These are phyloP conservation scores for Lepidium campestre DNA, from an alignment of 441 rosid species.

Conservation along the genomic window DNA sequence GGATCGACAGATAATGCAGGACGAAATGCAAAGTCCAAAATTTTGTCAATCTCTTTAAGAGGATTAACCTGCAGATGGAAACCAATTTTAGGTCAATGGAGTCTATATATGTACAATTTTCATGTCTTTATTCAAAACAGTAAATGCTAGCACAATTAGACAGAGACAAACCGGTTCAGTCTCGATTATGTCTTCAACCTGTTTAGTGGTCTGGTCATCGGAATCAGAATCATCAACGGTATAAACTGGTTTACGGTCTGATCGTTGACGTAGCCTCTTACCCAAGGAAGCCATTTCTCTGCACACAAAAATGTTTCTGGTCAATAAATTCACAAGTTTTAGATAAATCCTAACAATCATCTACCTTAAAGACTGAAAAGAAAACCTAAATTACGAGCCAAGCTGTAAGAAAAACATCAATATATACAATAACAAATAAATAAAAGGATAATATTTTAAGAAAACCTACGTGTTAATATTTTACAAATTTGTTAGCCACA, in stretches of 20 bases:
- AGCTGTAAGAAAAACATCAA: background rate
- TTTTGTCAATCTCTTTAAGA: conserved; percentile 58
- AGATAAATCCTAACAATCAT: background rate
- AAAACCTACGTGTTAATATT: too few relatives aligned
- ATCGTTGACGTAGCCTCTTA: background rate
- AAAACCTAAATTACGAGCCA: background rate
- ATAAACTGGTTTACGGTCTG: background rate
- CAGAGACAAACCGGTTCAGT: conserved; percentile 1
- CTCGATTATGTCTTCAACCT: background rate
- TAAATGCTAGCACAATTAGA: background rate
- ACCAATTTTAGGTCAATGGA: conserved; percentile 21
- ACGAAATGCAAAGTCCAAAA: conserved; percentile 76
- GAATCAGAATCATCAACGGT: background rate
- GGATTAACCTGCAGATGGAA: conserved; percentile 66
- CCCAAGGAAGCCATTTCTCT: conserved; percentile 7
- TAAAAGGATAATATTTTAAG: too few relatives aligned
- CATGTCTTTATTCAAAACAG: background rate
- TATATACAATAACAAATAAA: background rate
- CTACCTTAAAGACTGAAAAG: background rate
- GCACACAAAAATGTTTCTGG: background rate
- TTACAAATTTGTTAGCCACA: too few relatives aligned
- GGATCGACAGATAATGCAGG: conserved; percentile 53
- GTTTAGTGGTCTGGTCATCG: background rate
- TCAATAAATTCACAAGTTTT: background rate
- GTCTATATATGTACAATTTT: too few relatives aligned